Percentiles rank a stretch among this genome's conserved stretches.
Conservation (phyloP, 768 basidiomycete genomes). For the Suillus paluster region DNA sequence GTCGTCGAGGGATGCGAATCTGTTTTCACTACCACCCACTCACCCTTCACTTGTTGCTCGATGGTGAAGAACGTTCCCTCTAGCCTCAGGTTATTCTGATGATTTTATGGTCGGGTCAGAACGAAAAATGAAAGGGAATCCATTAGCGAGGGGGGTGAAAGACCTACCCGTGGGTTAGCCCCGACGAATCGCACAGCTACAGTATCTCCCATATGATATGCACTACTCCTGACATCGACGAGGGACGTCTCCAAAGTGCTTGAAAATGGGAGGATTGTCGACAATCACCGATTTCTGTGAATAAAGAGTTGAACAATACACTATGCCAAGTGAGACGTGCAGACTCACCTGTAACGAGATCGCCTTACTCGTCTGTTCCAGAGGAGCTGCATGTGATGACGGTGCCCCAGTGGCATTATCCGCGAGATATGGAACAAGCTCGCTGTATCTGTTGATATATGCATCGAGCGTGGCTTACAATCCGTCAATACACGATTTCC, state of each 20-base stretch:
- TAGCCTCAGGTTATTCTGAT: slow-evolving; percentile 75
- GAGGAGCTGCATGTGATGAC: slow-evolving; percentile 65
- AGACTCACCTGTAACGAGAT: slow-evolving; percentile 65
- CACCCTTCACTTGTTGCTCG: slow-evolving; percentile 51
- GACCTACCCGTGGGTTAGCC: slow-evolving; percentile 73
- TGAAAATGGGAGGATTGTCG: slow-evolving; percentile 59
- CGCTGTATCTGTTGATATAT: slow-evolving; percentile 76
- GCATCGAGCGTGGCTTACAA: slow-evolving; percentile 68
- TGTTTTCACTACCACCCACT: slow-evolving; percentile 63
- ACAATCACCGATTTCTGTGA: slow-evolving; percentile 62
- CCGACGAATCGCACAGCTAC: slow-evolving; percentile 71
- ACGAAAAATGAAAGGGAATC: neutral
- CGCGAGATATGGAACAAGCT: slow-evolving; percentile 65
- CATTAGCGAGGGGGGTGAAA: neutral
- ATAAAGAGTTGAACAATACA: neutral
- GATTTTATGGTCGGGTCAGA: neutral
- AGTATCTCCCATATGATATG: slow-evolving; percentile 61
- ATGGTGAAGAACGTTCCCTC: slow-evolving; percentile 76
- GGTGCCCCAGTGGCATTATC: slow-evolving; percentile 51
- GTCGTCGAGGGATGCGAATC: slow-evolving; percentile 83
- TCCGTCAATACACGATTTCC: neutral
- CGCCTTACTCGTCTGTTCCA: slow-evolving; percentile 64
- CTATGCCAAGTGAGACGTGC: neutral
- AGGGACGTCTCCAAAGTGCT: slow-evolving; percentile 67
- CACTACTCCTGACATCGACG: slow-evolving; percentile 50